phyloP scores from a whole-genome alignment of 1,284 basidiomycete species.

The Pseudozyma tsukubaensis region DNA sequence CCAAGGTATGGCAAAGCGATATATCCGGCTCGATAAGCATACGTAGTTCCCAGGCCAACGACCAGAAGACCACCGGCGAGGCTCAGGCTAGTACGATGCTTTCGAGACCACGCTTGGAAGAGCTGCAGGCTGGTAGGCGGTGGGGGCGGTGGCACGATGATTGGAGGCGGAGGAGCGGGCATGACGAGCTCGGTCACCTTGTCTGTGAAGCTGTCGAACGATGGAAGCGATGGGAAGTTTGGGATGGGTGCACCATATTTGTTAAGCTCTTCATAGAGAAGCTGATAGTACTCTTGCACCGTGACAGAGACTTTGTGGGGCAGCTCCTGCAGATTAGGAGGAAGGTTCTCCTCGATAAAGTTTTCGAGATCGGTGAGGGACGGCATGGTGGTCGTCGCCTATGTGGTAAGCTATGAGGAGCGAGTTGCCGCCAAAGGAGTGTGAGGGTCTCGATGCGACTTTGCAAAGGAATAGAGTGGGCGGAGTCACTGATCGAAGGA shows the following conservation, averaged over 20 bases:
- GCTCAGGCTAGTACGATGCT: constrained; percentile 25
- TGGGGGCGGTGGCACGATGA: constrained; percentile 42
- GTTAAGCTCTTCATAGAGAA: constrained; percentile 56
- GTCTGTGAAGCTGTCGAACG: constrained; percentile 38
- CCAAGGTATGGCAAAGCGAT: constrained; percentile 45
- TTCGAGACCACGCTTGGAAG: constrained; percentile 23
- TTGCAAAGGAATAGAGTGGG: too few species aligned
- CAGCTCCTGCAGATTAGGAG: constrained; percentile 55
- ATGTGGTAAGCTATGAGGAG: background rate
- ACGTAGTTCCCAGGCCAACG: constrained; percentile 43
- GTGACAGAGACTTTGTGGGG: constrained; percentile 55
- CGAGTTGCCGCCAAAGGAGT: background rate
- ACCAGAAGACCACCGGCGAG: constrained; percentile 32
- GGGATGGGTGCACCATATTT: constrained; percentile 54
- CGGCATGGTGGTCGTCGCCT: constrained; percentile 38
- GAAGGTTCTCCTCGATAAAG: constrained; percentile 57
- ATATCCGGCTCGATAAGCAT: constrained; percentile 38
- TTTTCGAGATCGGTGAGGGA: constrained; percentile 60
- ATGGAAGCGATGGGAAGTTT: constrained; percentile 42
- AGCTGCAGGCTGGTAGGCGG: constrained; percentile 39
- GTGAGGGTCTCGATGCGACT: background rate
- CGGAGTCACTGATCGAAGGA: too few species aligned
- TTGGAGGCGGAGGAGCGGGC: constrained; percentile 23
- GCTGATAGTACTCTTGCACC: constrained; percentile 53
- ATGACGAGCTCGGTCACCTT: constrained; percentile 39